These are phyloP conservation scores for Punctularia strigosozonata DNA, from an alignment of 768 basidiomycete genomes.

Conservation along the genomic window DNA sequence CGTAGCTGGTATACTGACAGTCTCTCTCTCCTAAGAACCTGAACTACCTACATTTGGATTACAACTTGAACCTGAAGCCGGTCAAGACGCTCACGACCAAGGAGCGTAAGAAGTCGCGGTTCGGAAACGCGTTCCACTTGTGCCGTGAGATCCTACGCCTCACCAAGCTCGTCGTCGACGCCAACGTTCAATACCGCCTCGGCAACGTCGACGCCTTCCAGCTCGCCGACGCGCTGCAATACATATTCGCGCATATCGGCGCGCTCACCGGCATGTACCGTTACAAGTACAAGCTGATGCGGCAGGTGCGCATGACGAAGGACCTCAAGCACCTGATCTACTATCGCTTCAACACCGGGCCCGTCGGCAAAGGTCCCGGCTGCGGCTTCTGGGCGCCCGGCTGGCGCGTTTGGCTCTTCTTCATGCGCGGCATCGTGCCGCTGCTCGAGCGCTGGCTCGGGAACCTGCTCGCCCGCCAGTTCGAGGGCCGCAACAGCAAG, in stretches of 20 bases:
- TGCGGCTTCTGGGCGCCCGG: constrained; percentile 99
- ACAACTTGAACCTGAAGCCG: constrained; percentile 98
- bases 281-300: constrained; percentile 99
- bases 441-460: constrained; percentile 96
- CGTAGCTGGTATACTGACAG: constrained; percentile 1
- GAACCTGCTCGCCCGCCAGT: constrained; percentile 94
- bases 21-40: constrained; percentile 42
- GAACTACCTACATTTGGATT: constrained; percentile 92
- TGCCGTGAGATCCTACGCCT: constrained; percentile 96
- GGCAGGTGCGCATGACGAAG: constrained; percentile 99
- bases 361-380: constrained; percentile 97
- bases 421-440: constrained; percentile 98
- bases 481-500: constrained; percentile 95
- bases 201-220: constrained; percentile 99
- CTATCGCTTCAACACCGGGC: constrained; percentile 99
- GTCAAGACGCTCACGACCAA: constrained; percentile 97
- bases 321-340: constrained; percentile 97
- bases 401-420: constrained; percentile 99
- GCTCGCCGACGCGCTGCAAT: constrained; percentile 95
- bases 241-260: constrained; percentile 95
- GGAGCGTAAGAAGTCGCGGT: constrained; percentile 98
- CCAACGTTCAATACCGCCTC: constrained; percentile 96
- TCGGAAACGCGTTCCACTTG: constrained; percentile 97
- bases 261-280: constrained; percentile 99
- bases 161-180: constrained; percentile 97